Conservation (phyloP, 2,329 filamentous ascomycete species). For the Exophiala viscosa region DNA sequence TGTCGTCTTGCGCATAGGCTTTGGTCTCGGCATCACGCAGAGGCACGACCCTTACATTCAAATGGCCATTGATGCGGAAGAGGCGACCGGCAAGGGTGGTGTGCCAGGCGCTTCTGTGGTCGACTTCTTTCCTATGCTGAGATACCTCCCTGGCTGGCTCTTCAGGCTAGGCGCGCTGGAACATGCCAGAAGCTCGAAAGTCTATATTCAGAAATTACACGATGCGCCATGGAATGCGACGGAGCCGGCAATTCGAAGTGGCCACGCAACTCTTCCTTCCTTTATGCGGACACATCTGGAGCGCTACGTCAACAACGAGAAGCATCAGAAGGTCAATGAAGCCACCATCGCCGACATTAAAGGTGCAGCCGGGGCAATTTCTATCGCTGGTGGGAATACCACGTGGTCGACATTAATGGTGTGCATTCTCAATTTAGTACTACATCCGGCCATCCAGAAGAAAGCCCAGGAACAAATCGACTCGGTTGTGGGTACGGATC, state of each 20-base stretch:
- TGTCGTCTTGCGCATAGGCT: slow-evolving; percentile 39
- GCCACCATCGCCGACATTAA: slow-evolving; percentile 42
- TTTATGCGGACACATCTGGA: slow-evolving; percentile 14
- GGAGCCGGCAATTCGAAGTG: slow-evolving; percentile 3
- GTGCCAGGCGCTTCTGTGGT: slow-evolving; percentile 39
- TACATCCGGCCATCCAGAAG: slow-evolving; percentile 43
- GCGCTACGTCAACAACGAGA: slow-evolving; percentile 4
- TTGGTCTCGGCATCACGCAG: slow-evolving; percentile 38
- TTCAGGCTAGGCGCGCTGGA: slow-evolving; percentile 7
- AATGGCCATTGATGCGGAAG: slow-evolving; percentile 8
- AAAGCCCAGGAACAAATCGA: slow-evolving; percentile 51
- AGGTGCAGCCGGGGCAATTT: slow-evolving; percentile 49
- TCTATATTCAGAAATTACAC: slow-evolving; percentile 41
- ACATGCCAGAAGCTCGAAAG: slow-evolving; percentile 30
- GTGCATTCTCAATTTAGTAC: slow-evolving; percentile 52
- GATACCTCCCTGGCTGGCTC: slow-evolving; percentile 20
- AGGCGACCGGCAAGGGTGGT: slow-evolving; percentile 25
- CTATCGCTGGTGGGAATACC: slow-evolving; percentile 9
- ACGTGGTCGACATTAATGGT: slow-evolving; percentile 40
- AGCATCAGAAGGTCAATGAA: slow-evolving; percentile 32
- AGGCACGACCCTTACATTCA: slow-evolving; percentile 34
- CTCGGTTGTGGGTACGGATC: slow-evolving; percentile 45
- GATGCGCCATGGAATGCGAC: slow-evolving; percentile 39
- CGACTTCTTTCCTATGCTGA: slow-evolving; percentile 44
- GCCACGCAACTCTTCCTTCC: slow-evolving; percentile 1